phyloP scores from a whole-genome alignment of 2,329 filamentous ascomycete genomes.

The Botrytis fragariae region DNA sequence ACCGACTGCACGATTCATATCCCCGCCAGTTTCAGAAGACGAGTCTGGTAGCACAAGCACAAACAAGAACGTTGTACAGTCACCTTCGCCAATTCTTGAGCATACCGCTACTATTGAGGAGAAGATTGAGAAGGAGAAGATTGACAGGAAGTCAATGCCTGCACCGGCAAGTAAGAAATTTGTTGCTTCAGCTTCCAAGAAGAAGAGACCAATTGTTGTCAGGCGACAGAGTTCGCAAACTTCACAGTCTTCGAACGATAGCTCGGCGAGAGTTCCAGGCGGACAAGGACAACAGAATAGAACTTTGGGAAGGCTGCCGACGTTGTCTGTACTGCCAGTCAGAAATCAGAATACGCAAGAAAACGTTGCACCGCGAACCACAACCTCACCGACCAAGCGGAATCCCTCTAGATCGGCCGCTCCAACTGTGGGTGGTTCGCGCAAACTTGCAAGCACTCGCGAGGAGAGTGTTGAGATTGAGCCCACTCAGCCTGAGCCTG shows the following conservation, averaged over 20 bases:
- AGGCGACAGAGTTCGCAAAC: constrained; percentile 50
- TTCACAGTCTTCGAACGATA: constrained; percentile 42
- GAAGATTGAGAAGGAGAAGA: constrained; percentile 23
- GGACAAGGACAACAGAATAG: constrained; percentile 4
- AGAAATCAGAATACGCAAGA: constrained; percentile 13
- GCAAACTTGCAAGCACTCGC: constrained; percentile 19
- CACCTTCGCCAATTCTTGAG: constrained; percentile 29
- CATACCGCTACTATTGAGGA: constrained; percentile 23
- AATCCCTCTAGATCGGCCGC: background rate
- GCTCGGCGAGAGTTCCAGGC: constrained; percentile 19
- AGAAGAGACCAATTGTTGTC: constrained; percentile 47
- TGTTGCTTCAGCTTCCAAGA: constrained; percentile 45
- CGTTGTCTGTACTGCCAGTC: background rate
- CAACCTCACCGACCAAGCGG: constrained; percentile 13
- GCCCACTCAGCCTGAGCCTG: background rate
- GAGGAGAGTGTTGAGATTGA: constrained; percentile 9
- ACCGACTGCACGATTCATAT: constrained; percentile 60
- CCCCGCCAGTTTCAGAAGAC: constrained; percentile 50
- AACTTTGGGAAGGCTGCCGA: background rate
- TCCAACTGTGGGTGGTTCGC: background rate
- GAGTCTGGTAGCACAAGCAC: constrained; percentile 42
- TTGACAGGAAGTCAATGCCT: constrained; percentile 21
- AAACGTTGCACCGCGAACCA: constrained; percentile 2
- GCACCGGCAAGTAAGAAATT: constrained; percentile 41
- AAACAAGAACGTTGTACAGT: constrained; percentile 28